Conservation (phyloP, 164 flowering plant species). For the Umbellularia californica region DNA sequence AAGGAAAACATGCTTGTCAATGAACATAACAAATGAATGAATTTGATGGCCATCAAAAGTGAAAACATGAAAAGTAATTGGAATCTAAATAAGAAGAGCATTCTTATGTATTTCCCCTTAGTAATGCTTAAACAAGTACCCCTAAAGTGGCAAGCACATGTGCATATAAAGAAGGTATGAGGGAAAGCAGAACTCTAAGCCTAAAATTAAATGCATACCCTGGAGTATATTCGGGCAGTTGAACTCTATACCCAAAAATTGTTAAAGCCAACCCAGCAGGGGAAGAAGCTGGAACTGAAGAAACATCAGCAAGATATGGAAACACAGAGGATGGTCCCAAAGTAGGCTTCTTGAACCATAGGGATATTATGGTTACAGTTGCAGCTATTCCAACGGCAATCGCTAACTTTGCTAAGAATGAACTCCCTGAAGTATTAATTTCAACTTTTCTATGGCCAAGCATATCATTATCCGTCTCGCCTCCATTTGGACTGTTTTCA, state of each 20-base stretch:
- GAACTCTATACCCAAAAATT: conserved; percentile 49
- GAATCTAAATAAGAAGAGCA: neutral
- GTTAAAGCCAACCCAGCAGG: conserved; percentile 56
- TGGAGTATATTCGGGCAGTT: conserved; percentile 76
- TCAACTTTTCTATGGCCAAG: conserved; percentile 7
- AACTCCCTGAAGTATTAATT: conserved; percentile 23
- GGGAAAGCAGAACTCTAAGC: neutral
- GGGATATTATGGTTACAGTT: conserved; percentile 38
- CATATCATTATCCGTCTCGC: conserved; percentile 15
- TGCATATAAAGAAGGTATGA: neutral
- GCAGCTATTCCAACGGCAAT: conserved; percentile 61
- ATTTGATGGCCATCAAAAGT: neutral
- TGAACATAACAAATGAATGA: neutral
- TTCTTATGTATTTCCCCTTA: neutral
- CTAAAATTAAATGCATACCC: conserved; percentile 45
- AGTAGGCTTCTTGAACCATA: conserved; percentile 30
- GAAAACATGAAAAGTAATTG: neutral
- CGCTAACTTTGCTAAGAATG: conserved; percentile 53
- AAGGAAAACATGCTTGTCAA: neutral
- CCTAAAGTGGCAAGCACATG: neutral
- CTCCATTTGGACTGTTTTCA: conserved; percentile 15
- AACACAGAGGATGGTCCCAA: conserved; percentile 40
- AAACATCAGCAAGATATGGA: conserved; percentile 39
- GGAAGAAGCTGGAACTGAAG: conserved; percentile 31
- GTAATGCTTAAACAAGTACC: too few relatives aligned